These are phyloP conservation scores for Coniochaeta pulveracea DNA, from an alignment of 2,329 filamentous ascomycete species.

Conservation along the genomic window DNA sequence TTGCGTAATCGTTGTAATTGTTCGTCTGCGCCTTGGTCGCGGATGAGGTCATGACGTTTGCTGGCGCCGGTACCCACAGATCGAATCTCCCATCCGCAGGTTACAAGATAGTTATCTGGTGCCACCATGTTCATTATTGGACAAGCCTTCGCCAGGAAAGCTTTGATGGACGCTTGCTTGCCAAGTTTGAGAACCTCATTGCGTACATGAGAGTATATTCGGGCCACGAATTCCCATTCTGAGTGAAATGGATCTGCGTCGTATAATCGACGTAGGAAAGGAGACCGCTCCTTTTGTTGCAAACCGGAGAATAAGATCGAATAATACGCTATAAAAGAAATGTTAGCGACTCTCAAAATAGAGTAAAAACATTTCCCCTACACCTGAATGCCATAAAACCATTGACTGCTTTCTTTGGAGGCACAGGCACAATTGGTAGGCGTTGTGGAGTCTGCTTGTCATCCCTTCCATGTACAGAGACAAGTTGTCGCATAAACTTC, in stretches of 20 bases:
- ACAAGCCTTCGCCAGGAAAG: neutral
- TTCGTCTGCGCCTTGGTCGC: neutral
- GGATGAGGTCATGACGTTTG: too few species aligned
- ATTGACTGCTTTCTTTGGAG: constrained; percentile 14
- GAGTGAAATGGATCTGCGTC: constrained; percentile 10
- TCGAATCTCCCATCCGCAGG: too few species aligned
- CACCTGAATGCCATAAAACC: constrained; percentile 16
- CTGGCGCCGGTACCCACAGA: too few species aligned
- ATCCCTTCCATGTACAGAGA: constrained; percentile 2
- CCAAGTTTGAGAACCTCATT: neutral
- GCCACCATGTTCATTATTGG: constrained; percentile 6
- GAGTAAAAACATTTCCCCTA: constrained; percentile 7
- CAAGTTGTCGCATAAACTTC: constrained; percentile 1
- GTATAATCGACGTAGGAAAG: constrained; percentile 11
- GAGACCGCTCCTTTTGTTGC: constrained; percentile 12
- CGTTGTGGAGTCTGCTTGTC: neutral
- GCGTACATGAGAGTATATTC: constrained; percentile 11
- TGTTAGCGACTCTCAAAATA: constrained; percentile 1
- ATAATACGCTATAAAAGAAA: constrained; percentile 11
- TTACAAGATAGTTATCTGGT: constrained; percentile 5
- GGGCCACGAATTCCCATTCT: constrained; percentile 13
- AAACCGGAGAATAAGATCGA: constrained; percentile 11
- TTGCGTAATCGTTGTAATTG: neutral
- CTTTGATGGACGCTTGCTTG: neutral
- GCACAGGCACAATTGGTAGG: neutral